Evolutionary conservation across 129 eudicot species (phyloP).

Genomic region (Lactuca saligna): DNA sequence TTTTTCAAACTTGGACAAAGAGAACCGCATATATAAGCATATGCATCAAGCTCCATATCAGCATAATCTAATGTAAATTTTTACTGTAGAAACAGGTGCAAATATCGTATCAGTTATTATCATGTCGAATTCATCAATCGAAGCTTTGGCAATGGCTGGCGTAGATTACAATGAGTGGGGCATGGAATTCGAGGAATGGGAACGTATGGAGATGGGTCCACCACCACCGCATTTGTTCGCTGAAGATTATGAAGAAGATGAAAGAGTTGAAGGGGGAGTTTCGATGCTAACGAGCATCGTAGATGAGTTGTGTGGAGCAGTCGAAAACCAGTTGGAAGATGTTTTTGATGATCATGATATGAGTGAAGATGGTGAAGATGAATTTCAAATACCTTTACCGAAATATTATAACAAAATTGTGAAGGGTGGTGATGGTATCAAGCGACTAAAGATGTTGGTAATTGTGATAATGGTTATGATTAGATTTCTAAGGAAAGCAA

Average conservation of each 20-base stretch:
- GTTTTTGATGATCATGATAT: neutral
- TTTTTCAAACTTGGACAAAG: neutral
- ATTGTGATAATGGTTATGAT: neutral
- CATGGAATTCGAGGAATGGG: slow-evolving; percentile 31
- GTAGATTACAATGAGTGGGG: slow-evolving; percentile 26
- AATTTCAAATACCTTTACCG: neutral
- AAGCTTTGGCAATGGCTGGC: slow-evolving; percentile 43
- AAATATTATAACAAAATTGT: neutral
- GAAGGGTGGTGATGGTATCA: slow-evolving; percentile 6
- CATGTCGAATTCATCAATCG: slow-evolving; percentile 34
- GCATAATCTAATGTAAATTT: neutral
- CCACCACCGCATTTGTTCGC: slow-evolving; percentile 23
- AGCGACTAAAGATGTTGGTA: slow-evolving; percentile 6
- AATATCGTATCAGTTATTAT: neutral
- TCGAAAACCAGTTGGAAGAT: neutral
- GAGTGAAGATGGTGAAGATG: neutral
- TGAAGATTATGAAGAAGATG: slow-evolving; percentile 16
- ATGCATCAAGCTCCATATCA: neutral
- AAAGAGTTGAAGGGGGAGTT: neutral
- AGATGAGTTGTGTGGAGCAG: slow-evolving; percentile 6
- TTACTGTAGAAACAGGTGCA: neutral
- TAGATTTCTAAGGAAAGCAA: slow-evolving; percentile 22
- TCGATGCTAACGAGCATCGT: neutral
- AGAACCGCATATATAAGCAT: neutral
- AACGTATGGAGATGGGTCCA: slow-evolving; percentile 5